Evolutionary conservation across 2,329 filamentous ascomycete genomes (phyloP).

Genomic region (Aulographum hederae): DNA sequence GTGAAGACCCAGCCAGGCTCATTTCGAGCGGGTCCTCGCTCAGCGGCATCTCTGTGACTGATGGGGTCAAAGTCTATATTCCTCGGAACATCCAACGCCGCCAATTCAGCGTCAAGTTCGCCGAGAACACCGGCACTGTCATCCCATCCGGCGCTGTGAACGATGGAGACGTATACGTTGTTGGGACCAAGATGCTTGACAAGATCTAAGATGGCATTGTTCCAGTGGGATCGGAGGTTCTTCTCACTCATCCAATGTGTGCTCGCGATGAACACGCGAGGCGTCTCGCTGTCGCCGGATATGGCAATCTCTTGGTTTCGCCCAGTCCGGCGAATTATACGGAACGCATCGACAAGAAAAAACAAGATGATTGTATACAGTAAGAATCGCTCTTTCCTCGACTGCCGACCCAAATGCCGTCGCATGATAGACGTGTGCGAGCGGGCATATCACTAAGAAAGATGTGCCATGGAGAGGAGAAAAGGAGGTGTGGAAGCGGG

Average conservation of each 20-base stretch:
- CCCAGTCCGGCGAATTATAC: no score
- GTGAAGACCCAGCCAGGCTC: constrained; percentile 44
- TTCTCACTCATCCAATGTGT: constrained; percentile 50
- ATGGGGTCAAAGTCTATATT: constrained; percentile 39
- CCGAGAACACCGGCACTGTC: constrained; percentile 43
- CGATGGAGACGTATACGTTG: constrained; percentile 50
- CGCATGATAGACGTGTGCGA: no score
- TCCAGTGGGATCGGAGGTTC: constrained; percentile 45
- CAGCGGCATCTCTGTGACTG: constrained; percentile 40
- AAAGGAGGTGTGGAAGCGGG: no score
- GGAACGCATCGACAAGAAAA: no score
- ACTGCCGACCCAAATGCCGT: no score
- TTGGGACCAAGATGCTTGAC: constrained; percentile 37
- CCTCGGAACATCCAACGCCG: constrained; percentile 30
- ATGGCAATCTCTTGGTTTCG: no score
- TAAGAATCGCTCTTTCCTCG: no score
- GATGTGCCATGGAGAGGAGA: no score
- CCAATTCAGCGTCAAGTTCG: constrained; percentile 37
- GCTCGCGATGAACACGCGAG: constrained; percentile 44
- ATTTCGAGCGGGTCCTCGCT: constrained; percentile 22
- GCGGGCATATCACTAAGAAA: no score
- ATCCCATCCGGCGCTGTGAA: constrained; percentile 53
- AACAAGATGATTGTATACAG: no score
- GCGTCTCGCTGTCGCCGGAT: neutral
- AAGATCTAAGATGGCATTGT: constrained; percentile 37